Evolutionary conservation across 805 yeast genomes (phyloP).

Genomic region (Crinitomyces ghanaensis): DNA sequence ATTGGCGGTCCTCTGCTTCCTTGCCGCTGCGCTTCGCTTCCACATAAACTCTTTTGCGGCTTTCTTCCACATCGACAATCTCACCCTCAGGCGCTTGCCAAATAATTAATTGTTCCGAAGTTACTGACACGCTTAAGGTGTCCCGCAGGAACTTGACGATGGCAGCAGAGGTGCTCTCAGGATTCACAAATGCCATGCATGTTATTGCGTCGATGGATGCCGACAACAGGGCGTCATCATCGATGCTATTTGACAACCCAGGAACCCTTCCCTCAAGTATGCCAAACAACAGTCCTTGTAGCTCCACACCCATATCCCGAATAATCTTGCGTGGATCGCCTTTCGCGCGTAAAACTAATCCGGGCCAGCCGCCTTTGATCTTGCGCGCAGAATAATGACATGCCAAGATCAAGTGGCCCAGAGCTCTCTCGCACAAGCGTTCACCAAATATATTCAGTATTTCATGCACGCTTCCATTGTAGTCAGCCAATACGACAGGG

Average conservation of each 20-base stretch:
- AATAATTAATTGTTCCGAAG: conserved; percentile 43
- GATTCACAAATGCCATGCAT: conserved; percentile 32
- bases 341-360: conserved; percentile 46
- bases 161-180: conserved; percentile 31
- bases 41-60: conserved; percentile 29
- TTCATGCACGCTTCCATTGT: background rate
- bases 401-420: conserved; percentile 26
- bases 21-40: conserved; percentile 65
- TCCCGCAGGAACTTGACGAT: conserved; percentile 21
- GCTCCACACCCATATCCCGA: too few relatives aligned
- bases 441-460: conserved; percentile 5
- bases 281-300: too few relatives aligned
- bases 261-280: too few relatives aligned
- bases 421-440: conserved; percentile 9
- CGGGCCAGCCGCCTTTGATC: conserved; percentile 61
- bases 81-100: conserved; percentile 64
- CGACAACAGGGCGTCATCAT: too few relatives aligned
- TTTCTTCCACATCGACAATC: conserved; percentile 33
- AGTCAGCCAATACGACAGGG: conserved; percentile 1
- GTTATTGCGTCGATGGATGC: too few relatives aligned
- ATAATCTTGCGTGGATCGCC: too few relatives aligned
- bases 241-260: too few relatives aligned
- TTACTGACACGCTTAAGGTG: conserved; percentile 28
- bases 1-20: conserved; percentile 73
- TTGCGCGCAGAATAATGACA: conserved; percentile 34